A percentile compares a stretch with the other conserved stretches of the same genome.
These are phyloP conservation scores for Citrullus colocynthis DNA, from an alignment of 306 rosid genomes.

Conservation along the genomic window DNA sequence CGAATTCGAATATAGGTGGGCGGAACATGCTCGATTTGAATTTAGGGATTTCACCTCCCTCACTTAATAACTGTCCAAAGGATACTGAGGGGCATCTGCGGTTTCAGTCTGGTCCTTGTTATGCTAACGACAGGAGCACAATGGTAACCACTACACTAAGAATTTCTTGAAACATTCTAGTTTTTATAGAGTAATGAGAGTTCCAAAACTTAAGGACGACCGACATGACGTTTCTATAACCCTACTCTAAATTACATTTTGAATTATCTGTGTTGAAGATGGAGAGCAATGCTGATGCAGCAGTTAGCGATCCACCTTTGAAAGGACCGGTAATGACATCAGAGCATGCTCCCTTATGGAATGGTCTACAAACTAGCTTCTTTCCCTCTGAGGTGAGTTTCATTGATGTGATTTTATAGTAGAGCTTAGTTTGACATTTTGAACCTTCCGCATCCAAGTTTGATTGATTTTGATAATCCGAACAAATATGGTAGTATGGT, in stretches of 20 bases:
- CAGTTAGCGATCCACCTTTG: constrained; percentile 34
- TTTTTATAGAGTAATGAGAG: neutral
- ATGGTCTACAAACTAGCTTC: constrained; percentile 47
- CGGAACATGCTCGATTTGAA: constrained; percentile 77
- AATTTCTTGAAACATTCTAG: neutral
- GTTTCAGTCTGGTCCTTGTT: constrained; percentile 35
- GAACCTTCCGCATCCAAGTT: neutral
- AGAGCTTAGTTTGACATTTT: neutral
- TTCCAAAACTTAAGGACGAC: neutral
- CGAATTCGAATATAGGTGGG: constrained; percentile 32
- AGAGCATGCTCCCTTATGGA: constrained; percentile 46
- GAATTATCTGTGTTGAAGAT: constrained; percentile 38
- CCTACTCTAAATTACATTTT: constrained; percentile 1
- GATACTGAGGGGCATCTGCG: constrained; percentile 41
- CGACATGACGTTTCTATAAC: neutral
- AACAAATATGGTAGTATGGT: neutral
- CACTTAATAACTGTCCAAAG: constrained; percentile 31
- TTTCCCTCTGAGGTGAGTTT: constrained; percentile 54
- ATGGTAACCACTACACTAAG: constrained; percentile 28
- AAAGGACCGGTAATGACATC: constrained; percentile 47
- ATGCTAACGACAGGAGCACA: constrained; percentile 31
- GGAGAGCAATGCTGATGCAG: constrained; percentile 38
- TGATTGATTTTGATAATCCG: neutral
- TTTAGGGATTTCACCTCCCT: constrained; percentile 69
- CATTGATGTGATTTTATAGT: constrained; percentile 1